Conservation (phyloP, 352 stramenopile species). For the Phytophthora melonis region DNA sequence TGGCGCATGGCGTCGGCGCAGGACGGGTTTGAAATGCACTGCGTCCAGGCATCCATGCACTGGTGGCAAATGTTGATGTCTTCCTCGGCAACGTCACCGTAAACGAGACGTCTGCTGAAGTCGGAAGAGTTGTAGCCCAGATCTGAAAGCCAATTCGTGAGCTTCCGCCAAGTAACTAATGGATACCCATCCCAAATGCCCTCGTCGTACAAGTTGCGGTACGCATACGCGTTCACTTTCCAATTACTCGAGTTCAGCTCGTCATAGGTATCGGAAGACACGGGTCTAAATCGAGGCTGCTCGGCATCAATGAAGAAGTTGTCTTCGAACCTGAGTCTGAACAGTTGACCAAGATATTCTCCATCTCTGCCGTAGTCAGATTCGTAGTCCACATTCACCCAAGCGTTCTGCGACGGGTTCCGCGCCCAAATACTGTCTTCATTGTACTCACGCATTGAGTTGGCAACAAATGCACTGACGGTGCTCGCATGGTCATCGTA, state of each 20-base stretch:
- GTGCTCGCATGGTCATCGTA: not conserved
- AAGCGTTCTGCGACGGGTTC: conserved; percentile 2
- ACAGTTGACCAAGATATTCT: not conserved
- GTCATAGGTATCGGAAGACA: conserved; percentile 16
- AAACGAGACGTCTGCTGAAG: not conserved
- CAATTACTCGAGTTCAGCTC: conserved; percentile 19
- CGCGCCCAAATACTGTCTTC: conserved; percentile 14
- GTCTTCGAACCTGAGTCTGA: conserved; percentile 4
- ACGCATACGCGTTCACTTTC: conserved; percentile 7
- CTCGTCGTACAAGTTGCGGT: conserved; percentile 14
- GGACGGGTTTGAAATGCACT: conserved; percentile 5
- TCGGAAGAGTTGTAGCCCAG: conserved; percentile 2
- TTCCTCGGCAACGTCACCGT: not conserved
- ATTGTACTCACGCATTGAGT: conserved; percentile 7
- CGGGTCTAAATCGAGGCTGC: conserved; percentile 24
- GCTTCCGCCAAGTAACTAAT: conserved; percentile 14
- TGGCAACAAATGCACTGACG: not conserved
- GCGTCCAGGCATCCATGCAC: conserved; percentile 9
- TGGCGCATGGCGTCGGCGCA: conserved; percentile 22
- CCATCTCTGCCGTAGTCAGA: not conserved
- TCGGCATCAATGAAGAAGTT: conserved; percentile 28
- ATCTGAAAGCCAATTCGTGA: conserved; percentile 19
- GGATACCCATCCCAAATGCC: conserved; percentile 7
- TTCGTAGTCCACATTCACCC: conserved; percentile 10
- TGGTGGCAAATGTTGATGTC: conserved; percentile 25